Conservation (phyloP, 108 stramenopile species). For the Pseudonitzschia delicatissima region DNA sequence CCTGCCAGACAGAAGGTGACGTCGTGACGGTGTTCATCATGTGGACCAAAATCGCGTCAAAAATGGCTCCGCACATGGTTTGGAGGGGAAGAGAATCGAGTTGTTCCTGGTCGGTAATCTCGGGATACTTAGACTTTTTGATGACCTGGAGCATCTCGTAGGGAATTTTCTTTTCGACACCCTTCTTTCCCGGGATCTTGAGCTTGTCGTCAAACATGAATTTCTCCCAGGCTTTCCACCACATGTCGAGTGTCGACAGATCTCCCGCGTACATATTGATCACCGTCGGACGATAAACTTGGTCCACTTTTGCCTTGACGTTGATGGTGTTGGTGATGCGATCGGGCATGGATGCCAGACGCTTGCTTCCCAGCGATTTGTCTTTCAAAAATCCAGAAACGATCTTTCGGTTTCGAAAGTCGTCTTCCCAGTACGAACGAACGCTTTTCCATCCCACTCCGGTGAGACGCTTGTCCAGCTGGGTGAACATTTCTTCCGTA, state of each 20-base stretch:
- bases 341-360: slow-evolving; percentile 93
- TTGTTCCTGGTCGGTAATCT: slow-evolving; percentile 83
- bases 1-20: slow-evolving; percentile 74
- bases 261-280: slow-evolving; percentile 93
- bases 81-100: slow-evolving; percentile 83
- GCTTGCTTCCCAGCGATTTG: slow-evolving; percentile 77
- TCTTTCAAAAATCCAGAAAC: slow-evolving; percentile 82
- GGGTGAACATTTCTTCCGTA: slow-evolving; percentile 80
- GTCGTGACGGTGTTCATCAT: slow-evolving; percentile 85
- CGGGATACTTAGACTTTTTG: slow-evolving; percentile 88
- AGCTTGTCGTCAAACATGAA: slow-evolving; percentile 88
- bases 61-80: slow-evolving; percentile 89
- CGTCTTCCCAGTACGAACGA: slow-evolving; percentile 69
- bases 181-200: slow-evolving; percentile 56
- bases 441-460: slow-evolving; percentile 66
- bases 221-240: slow-evolving; percentile 89
- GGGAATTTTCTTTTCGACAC: slow-evolving; percentile 48
- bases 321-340: slow-evolving; percentile 93
- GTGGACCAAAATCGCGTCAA: slow-evolving; percentile 92
- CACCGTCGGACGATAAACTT: slow-evolving; percentile 86
- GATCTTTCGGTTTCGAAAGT: slow-evolving; percentile 85
- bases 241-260: slow-evolving; percentile 55
- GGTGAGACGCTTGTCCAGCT: slow-evolving; percentile 62
- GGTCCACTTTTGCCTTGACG: slow-evolving; percentile 47
- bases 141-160: slow-evolving; percentile 86